Evolutionary conservation across 2,329 filamentous ascomycete species (phyloP).

Genomic region (Tolypocladium endophyticum): DNA sequence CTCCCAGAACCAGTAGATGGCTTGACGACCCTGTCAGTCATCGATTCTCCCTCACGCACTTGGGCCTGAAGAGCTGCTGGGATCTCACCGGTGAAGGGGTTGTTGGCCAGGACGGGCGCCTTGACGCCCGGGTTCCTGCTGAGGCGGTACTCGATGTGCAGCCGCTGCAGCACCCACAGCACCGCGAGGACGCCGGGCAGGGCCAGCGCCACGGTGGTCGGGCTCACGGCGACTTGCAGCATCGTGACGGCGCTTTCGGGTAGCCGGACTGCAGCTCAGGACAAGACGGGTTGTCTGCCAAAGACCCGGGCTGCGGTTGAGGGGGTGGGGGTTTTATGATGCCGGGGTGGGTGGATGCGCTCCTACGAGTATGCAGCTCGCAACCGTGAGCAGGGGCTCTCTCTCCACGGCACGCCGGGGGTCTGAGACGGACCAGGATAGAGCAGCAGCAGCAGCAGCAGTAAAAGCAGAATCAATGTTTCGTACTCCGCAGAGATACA

Average conservation of each 20-base stretch:
- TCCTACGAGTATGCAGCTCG: not conserved
- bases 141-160: constrained; percentile 4
- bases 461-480: not conserved
- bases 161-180: constrained; percentile 2
- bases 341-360: too few relatives aligned
- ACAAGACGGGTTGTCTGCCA: not conserved
- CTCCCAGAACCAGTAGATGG: constrained; percentile 3
- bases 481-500: too few relatives aligned
- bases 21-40: not conserved
- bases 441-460: not conserved
- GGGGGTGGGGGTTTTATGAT: not conserved
- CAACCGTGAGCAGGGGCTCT: not conserved
- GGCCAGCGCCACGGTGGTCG: constrained; percentile 1
- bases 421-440: not conserved
- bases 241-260: not conserved
- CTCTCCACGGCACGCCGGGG: not conserved
- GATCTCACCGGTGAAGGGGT: constrained; percentile 5
- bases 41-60: not conserved
- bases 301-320: not conserved
- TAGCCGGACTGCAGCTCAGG: not conserved
- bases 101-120: constrained; percentile 3
- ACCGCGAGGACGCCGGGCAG: constrained; percentile 3
- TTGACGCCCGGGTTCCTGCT: constrained; percentile 3
- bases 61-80: too few relatives aligned
- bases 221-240: constrained; percentile 2